These are phyloP conservation scores for Salix suchowensis DNA, from an alignment of 345 rosid genomes.

Conservation along the genomic window DNA sequence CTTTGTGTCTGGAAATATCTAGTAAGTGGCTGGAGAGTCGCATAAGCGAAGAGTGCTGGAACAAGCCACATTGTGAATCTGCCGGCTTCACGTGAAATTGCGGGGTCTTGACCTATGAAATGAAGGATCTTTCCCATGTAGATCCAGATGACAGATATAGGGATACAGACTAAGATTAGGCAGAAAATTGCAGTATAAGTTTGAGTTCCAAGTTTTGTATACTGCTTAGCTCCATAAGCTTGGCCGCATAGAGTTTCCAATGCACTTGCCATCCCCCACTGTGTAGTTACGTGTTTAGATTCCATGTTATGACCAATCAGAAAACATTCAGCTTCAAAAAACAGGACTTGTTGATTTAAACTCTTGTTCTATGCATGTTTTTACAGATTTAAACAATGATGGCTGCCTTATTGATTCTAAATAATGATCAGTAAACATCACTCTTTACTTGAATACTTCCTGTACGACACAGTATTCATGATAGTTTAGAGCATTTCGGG, in stretches of 20 bases:
- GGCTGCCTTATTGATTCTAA: neutral
- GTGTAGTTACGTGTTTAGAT: constrained; percentile 7
- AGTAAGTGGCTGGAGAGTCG: constrained; percentile 51
- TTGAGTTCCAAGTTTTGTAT: constrained; percentile 47
- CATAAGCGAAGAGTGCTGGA: constrained; percentile 58
- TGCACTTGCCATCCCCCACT: constrained; percentile 73
- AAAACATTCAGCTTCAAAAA: neutral
- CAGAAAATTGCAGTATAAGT: constrained; percentile 52
- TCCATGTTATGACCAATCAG: neutral
- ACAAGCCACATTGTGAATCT: constrained; percentile 49
- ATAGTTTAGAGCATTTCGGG: neutral
- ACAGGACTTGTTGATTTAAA: neutral
- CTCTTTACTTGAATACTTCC: neutral
- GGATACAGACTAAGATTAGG: constrained; percentile 40
- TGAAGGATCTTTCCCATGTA: constrained; percentile 49
- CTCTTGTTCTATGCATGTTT: neutral
- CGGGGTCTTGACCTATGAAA: constrained; percentile 56
- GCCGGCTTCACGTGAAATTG: constrained; percentile 50
- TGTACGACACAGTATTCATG: neutral
- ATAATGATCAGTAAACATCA: neutral
- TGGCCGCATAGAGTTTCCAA: constrained; percentile 82
- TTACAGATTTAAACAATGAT: neutral
- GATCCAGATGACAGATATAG: constrained; percentile 53
- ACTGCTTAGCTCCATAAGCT: constrained; percentile 72
- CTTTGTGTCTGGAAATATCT: constrained; percentile 57